Evolutionary conservation across 1,284 basidiomycete species (phyloP), one percentile per base, ranked within the genome.

Genomic region (Rhodotorula sp.): DNA sequence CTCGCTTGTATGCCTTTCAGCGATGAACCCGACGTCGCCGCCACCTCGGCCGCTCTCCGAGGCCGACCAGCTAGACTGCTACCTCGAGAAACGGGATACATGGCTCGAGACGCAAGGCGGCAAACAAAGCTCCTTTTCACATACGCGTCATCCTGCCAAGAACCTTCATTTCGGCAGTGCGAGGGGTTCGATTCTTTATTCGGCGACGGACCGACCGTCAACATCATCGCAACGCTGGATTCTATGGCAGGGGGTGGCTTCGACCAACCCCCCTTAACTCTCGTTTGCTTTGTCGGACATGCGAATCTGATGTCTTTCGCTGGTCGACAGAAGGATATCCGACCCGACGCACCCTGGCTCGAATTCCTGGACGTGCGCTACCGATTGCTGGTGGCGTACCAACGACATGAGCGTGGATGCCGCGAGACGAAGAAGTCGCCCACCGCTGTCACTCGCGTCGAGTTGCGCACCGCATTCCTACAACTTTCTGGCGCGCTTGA

Each of bases 261-360:
- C 10, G 12, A n/a, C n/a, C 14, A 26, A 2, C 26, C 26, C 15
- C 49, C 49, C 21, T 49, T 21, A 3, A 28, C 54, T 16, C 26
- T 14, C 26, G 10, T 28, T 26, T 55, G 26, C 54, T 16, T 18
- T 18, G 26, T 16, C 26, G 54, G 2, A 2, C 5, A 12, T 28
- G n/a, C 26, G 7, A 28, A 43, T 43, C 12, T 43, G 38, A 43
- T 43, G 31, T 31, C 28, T 56, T 31, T 56, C 55, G 28, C 28
- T 21, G 28, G 18, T 34, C 31, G 31, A 15, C 48, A 61, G 60
- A 34, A 21, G 28, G 19, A 21, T 2, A 21, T 60, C 19, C 45
- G 45, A 12, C 23, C 57, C 18, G 52, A 64, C 23, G 57, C 62
- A 2, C 67, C 67, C 6, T 64, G 67, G 67, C 19, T 38, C 28